Conservation (phyloP, 2,329 filamentous ascomycete genomes). For the Chrysosporium keratinophilum region DNA sequence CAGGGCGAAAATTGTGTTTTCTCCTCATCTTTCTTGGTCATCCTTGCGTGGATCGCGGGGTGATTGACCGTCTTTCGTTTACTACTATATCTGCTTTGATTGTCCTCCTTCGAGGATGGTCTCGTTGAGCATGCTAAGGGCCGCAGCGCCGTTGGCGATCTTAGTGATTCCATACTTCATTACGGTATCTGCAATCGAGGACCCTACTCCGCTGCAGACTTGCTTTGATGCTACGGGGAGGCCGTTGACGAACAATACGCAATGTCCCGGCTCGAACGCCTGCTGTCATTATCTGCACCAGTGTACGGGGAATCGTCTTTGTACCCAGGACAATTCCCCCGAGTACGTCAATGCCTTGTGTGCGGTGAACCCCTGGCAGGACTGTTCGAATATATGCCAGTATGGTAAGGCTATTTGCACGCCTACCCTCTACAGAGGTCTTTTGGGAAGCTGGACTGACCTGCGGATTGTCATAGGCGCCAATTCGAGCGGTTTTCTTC, state of each 20-base stretch:
- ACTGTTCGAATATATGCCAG: constrained; percentile 14
- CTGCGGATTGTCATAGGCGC: neutral
- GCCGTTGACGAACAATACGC: constrained; percentile 12
- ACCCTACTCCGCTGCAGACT: constrained; percentile 11
- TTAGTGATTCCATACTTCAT: neutral
- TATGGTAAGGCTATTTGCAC: constrained; percentile 3
- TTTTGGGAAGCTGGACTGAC: neutral
- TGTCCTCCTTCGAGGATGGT: neutral
- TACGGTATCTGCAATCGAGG: neutral
- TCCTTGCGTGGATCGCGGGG: constrained; percentile 6
- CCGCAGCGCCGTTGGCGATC: neutral
- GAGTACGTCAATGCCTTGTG: constrained; percentile 12
- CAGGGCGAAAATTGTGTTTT: neutral
- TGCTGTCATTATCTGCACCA: constrained; percentile 13
- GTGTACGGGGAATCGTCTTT: constrained; percentile 11
- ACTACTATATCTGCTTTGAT: neutral
- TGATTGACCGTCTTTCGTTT: neutral
- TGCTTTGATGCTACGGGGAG: constrained; percentile 13
- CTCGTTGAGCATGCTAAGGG: neutral
- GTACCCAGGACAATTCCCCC: constrained; percentile 8
- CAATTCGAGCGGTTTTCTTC: neutral
- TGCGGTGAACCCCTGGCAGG: constrained; percentile 11
- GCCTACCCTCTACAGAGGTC: neutral
- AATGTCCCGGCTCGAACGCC: constrained; percentile 14
- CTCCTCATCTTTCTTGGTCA: neutral